phyloP scores from a whole-genome alignment of 768 basidiomycete genomes.

The Mycena metata region DNA sequence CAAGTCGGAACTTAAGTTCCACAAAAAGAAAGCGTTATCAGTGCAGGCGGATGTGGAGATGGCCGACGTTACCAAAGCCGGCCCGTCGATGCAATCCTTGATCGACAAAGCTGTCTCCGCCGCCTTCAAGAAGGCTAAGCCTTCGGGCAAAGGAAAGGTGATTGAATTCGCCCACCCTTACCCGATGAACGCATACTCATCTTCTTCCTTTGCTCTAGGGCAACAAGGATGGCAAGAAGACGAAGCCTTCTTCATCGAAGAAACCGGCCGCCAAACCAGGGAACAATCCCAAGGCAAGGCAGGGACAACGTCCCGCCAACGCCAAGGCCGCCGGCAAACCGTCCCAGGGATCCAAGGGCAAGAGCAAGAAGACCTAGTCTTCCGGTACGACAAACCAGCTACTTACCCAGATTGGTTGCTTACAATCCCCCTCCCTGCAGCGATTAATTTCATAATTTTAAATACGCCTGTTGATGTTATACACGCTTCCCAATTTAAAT shows the following conservation, averaged over 20 bases:
- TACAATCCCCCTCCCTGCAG: constrained; percentile 29
- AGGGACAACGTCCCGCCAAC: too few species aligned
- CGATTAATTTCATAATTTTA: constrained; percentile 30
- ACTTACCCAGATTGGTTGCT: constrained; percentile 37
- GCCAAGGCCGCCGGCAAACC: too few species aligned
- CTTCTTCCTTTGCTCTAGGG: background rate
- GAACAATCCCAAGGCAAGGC: constrained; percentile 8
- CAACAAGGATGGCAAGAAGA: constrained; percentile 28
- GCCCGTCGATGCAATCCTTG: constrained; percentile 30
- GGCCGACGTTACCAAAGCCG: too few species aligned
- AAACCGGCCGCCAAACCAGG: background rate
- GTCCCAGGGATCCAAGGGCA: constrained; percentile 3
- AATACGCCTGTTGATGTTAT: constrained; percentile 31
- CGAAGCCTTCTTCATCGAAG: background rate
- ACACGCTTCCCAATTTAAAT: constrained; percentile 23
- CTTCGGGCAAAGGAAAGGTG: constrained; percentile 4
- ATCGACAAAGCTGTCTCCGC: constrained; percentile 28
- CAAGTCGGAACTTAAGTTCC: too few species aligned
- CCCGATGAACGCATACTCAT: background rate
- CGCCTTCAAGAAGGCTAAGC: background rate
- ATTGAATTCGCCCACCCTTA: background rate
- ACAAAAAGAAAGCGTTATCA: too few species aligned
- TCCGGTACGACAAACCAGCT: constrained; percentile 22
- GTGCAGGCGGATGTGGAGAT: too few species aligned
- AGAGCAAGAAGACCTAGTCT: constrained; percentile 12